Evolutionary conservation across 495 filamentous ascomycete genomes (phyloP), one percentile per base, ranked within the genome.

Genomic region (Astrocystis sublimbata): DNA sequence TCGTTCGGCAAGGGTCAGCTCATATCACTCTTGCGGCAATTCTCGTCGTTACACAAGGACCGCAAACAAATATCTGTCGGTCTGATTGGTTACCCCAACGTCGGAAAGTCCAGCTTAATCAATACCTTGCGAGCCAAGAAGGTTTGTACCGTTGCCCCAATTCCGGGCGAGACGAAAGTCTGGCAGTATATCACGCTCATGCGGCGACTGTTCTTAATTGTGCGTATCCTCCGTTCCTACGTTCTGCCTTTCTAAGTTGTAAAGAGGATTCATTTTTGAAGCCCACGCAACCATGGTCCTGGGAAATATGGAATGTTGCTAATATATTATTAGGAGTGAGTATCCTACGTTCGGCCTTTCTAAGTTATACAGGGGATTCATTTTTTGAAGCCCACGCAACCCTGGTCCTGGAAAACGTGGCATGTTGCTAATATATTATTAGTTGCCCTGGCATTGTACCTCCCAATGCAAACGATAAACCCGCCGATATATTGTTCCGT

Each of bases 131-230:
- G 91, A 19, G 90, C 89, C 71, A 98, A 98, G 80, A 91, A 93
- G 64, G 92, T 97, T 35, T 90, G 92, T 75, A 94, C 84, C 3
- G 92, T 96, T 5, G 94, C 94, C n/a, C 94, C 94, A 15, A 93
- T 98, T 62, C 93, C 94, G 7, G 93, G 93, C 9, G 89, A 92
- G 74, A 98, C 93, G 60, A 98, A 97, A 77, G 89, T 97, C 12
- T 98, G 92, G 92, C 92, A 98, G 73, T 98, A 97, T 65, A 89
- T 98, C 60, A 97, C 93, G 1, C 75, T 98, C 55, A 98, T 97
- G 92, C 93, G 92, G 74, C 82, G 96, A 52, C 97, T 98, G 43
- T 98, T 96, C 72, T 81, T 98, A 55, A 97, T 98, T 66, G 94
- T 98, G 51, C 41, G n/a, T 0, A 35, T 55, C 10, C 15, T 40